Base-by-base conservation (phyloP, 108 stramenopile species). In the Stephanodiscus triporus region DNA sequence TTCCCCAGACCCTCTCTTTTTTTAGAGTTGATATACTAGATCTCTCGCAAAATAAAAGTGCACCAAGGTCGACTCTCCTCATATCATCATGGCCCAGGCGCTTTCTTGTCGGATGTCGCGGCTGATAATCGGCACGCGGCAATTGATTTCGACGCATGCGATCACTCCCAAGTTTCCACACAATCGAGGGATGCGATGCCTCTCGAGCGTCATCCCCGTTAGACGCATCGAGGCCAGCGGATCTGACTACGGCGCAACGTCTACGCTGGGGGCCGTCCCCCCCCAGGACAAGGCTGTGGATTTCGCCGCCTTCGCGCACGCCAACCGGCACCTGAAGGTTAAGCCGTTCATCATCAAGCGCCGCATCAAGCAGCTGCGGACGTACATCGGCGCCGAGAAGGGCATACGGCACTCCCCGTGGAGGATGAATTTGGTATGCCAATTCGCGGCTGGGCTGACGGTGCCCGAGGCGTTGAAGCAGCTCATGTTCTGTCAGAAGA, bases 401-500 rank as follows among this genome's bases (percentile, higher is more conserved):
- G 62, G 67, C 24, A 89, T 94, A 57, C 86, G 91, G 27, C 88
- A 90, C 45, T 90, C 89, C 19, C 90, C 90, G 0, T 94, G 91
- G 93, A 80, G 85, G 64, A 70, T 94, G 65, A 90, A 91, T 69
- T 72, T 87, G 14, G 70, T 94, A 1, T 94, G 93, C 70, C 90
- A 89, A 67, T 75, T 91, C 43, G 88, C 85, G 9, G 81, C 87
- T 7, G 89, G 91, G 2, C 57, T 89, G 66, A 86, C 93, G 2
- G 72, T 94, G 38, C 80, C 87, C n/a, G 91, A 94, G 64, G 93
- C 93, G 4, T 66, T 91, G 63, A 85, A 80, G 42, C 93, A 94
- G 64, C 78, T 94, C 7, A 68, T 83, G 66, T 94, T 90, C 72
- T 85, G 82, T 68, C 76, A 88, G 72, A 84, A 88, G 51, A 73